Base-by-base conservation (phyloP, 148 eudicot species). In the Cornus controversa region DNA sequence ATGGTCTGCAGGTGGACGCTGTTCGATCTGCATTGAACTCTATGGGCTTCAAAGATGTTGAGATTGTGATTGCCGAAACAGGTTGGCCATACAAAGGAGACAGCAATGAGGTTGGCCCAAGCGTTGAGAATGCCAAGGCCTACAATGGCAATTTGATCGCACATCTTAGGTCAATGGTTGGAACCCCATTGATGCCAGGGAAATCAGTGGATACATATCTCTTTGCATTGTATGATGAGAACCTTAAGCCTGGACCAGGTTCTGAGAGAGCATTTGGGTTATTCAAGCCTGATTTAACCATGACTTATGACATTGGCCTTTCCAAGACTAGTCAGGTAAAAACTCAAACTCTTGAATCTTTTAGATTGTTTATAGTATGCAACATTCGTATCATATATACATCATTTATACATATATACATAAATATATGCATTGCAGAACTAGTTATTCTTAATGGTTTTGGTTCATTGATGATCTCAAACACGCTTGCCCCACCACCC, bases 51-150 rank as follows among this genome's bases (percentile, higher is more conserved):
- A 79, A 80, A 69, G 88, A 69, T 24, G 85, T 91, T 4, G 90
- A 89, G 73, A 89, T 91, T 16, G 84, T 85, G 62, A 80, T 91
- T n/a, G 88, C 94, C 0, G 94, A 91, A 73, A 91, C 94, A 2
- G 92, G 94, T 8, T 91, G 92, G 94, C 89, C 94, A 10, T 87
- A 85, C 63, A 74, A 74, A 53, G 94, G 94, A 10, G 92, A 87
- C 70, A 66, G 57, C 68, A 86, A 84, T 24, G 90, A 89, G 78
- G 88, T 78, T 4, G 94, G 94, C 0, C 81, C 91, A 6, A 89
- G 89, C 66, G 7, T 82, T 4, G 94, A 89, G 71, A 91, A 91
- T 34, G 86, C 94, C 10, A 89, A 84, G 87, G 90, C 92, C 16
- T 91, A 91, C 75, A 84, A 79, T 70, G 84, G 84, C 16, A 85